phyloP scores from a whole-genome alignment of 495 filamentous ascomycete species.

The Penicillium coprophilum region DNA sequence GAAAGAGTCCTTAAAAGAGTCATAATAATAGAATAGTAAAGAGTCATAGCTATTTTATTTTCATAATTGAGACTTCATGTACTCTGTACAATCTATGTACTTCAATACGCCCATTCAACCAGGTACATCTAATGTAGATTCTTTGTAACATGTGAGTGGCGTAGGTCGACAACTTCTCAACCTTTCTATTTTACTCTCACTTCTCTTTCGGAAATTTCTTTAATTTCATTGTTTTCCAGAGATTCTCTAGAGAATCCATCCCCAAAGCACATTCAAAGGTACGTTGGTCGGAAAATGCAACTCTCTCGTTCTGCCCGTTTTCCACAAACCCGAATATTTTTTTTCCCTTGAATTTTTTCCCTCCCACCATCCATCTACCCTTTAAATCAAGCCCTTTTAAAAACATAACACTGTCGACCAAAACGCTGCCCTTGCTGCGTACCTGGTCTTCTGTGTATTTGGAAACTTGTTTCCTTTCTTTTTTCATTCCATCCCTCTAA shows the following conservation, averaged over 20 bases:
- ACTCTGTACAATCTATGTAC: not conserved
- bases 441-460: slow-evolving; percentile 25
- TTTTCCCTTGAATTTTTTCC: slow-evolving; percentile 26
- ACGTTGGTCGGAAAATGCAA: slow-evolving; percentile 3
- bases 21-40: no score
- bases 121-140: not conserved
- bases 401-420: slow-evolving; percentile 19
- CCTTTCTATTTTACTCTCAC: not conserved
- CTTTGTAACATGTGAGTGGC: slow-evolving; percentile 13
- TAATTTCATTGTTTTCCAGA: not conserved
- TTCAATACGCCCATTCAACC: no score
- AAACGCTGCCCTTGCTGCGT: slow-evolving; percentile 31
- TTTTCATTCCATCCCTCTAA: slow-evolving; percentile 27
- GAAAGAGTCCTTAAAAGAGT: no score
- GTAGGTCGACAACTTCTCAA: not conserved
- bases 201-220: not conserved
- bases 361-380: slow-evolving; percentile 11
- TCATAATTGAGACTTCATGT: not conserved
- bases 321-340: slow-evolving; percentile 22
- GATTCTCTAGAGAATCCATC: not conserved
- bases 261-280: slow-evolving; percentile 1
- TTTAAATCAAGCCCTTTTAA: slow-evolving; percentile 8
- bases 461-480: slow-evolving; percentile 17
- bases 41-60: not conserved
- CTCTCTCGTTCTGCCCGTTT: slow-evolving; percentile 4